phyloP scores from a whole-genome alignment of 2,329 filamentous ascomycete species.

The Nemania abortiva region DNA sequence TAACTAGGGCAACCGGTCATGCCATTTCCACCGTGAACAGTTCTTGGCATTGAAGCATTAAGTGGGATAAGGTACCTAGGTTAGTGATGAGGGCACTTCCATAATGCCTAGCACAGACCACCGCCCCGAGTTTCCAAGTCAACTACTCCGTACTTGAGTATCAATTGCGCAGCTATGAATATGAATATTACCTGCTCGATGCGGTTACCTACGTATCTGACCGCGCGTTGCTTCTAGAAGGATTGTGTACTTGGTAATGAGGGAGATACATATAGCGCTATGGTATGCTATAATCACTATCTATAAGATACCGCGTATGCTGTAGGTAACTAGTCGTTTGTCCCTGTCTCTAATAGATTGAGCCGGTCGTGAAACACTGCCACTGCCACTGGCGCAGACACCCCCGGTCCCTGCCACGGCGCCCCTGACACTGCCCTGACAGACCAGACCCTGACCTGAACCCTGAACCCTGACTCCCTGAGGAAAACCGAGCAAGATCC shows the following conservation, averaged over 20 bases:
- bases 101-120: too few species aligned
- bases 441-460: constrained; percentile 8
- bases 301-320: too few species aligned
- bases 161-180: too few species aligned
- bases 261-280: background rate
- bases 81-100: too few species aligned
- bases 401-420: constrained; percentile 22
- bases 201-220: too few species aligned
- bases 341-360: constrained; percentile 44
- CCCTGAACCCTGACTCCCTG: constrained; percentile 37
- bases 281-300: too few species aligned
- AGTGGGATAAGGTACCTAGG: too few species aligned
- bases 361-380: constrained; percentile 46
- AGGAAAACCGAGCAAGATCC: constrained; percentile 30
- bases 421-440: too few species aligned
- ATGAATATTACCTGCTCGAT: too few species aligned
- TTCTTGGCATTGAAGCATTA: background rate
- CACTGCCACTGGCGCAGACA: constrained; percentile 24
- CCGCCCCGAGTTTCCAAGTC: too few species aligned
- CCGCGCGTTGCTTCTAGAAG: constrained; percentile 28
- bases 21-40: background rate
- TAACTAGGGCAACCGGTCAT: background rate
- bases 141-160: too few species aligned
- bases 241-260: constrained; percentile 17
- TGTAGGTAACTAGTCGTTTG: constrained; percentile 29